Base-by-base conservation (phyloP, 805 yeast species). In the Myxozyma neglecta region DNA sequence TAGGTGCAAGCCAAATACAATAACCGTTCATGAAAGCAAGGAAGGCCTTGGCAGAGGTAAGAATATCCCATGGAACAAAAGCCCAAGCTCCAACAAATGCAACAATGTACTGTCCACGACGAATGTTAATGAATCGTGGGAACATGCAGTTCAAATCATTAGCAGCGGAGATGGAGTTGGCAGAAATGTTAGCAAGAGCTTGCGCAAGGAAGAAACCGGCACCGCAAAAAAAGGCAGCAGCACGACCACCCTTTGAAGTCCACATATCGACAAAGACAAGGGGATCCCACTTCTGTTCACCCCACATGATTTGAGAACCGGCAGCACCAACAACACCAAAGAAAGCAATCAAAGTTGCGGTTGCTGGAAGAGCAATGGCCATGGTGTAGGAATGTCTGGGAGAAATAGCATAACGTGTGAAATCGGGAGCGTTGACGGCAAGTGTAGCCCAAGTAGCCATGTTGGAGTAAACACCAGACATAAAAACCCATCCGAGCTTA, bases 401-500 rank as follows among this genome's bases (percentile, higher is more conserved):
- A 18, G 43, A 34, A 58, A 72, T 73, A n/a, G 83, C 79, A 65
- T 78, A 80, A 67, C 83, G 76, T 6, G 83, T 72, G 64, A 80
- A 78, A 71, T 80, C 83, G 0, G 83, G 81, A 24, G 82, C 80
- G 70, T 80, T 80, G 32, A 77, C 76, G 66, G 79, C 78, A 65
- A 80, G 78, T 16, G 84, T 80, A 18, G 69, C 66, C 61, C 68
- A 61, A 37, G 60, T 58, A 34, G 63, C 66, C 48, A 57, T 60
- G 51, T 60, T 63, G 44, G 67, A 47, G 56, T 60, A 63, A 34
- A 63, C 39, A 48, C 63, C 63, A 24, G 86, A 87, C 96, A 91
- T 89, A 71, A 90, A 90, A 0, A 89, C 90, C 97, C 97, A 91
- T 34, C 83, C 91, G 65, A 86, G 83, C 1, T 75, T 87, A 14